Conservation (phyloP, 1,139 yeast genomes). For the Nakaseomyces sp. region DNA sequence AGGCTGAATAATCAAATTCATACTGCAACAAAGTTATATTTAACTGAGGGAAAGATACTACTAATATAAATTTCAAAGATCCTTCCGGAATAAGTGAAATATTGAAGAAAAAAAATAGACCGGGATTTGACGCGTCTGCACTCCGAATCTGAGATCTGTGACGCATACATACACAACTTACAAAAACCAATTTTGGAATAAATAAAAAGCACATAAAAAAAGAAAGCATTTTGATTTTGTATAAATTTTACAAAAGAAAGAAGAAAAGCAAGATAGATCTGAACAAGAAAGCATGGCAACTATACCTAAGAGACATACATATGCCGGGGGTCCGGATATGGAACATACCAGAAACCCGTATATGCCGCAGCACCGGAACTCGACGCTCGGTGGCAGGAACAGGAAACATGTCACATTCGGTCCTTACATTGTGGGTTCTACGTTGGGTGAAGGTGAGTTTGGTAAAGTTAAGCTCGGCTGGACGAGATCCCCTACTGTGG, state of each 20-base stretch:
- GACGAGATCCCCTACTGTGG: constrained; percentile 36
- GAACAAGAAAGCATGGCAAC: constrained; percentile 4
- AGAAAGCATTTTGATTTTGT: no score
- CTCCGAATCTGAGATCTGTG: neutral
- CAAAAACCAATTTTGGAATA: no score
- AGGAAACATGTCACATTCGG: constrained; percentile 58
- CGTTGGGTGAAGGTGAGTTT: constrained; percentile 97
- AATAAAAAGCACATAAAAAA: no score
- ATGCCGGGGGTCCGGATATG: constrained; percentile 5
- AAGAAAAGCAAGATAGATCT: neutral
- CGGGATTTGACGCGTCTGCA: neutral
- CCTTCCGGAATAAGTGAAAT: no score
- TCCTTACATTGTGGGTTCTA: constrained; percentile 78
- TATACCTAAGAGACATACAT: constrained; percentile 8
- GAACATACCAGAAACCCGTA: constrained; percentile 3
- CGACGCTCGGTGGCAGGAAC: neutral
- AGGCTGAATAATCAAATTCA: no score
- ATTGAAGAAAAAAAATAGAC: neutral
- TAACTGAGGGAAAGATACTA: no score
- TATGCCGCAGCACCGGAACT: neutral
- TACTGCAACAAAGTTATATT: no score
- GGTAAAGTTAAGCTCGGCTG: constrained; percentile 97
- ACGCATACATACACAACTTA: no score
- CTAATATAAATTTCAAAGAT: no score
- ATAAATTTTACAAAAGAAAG: no score